Percentiles rank a stretch among this genome's conserved stretches.
These are phyloP conservation scores for Diplodia scrobiculata DNA, from an alignment of 2,329 filamentous ascomycete genomes.

Conservation along the genomic window DNA sequence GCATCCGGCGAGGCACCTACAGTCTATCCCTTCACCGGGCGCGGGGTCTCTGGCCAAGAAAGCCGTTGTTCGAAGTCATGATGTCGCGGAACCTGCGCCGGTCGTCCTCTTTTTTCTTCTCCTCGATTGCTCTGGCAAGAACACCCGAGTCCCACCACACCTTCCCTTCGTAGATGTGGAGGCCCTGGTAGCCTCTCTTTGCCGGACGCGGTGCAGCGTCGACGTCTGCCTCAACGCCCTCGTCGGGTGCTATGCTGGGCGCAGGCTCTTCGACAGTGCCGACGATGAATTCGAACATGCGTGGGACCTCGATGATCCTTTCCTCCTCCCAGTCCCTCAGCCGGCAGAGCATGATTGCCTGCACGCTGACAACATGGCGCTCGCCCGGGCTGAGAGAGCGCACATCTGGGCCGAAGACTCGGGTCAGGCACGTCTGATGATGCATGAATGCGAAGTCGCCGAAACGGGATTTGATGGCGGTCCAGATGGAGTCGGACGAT, in stretches of 20 bases:
- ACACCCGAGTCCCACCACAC: constrained; percentile 27
- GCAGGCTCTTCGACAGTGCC: constrained; percentile 10
- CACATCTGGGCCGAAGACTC: constrained; percentile 6
- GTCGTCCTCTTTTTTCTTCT: constrained; percentile 24
- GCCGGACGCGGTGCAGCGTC: neutral
- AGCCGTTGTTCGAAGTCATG: constrained; percentile 21
- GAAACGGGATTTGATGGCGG: constrained; percentile 8
- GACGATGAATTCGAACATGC: constrained; percentile 23
- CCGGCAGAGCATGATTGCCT: constrained; percentile 23
- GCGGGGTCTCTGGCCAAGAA: constrained; percentile 24
- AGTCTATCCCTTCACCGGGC: too few species aligned
- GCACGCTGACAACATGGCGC: constrained; percentile 14
- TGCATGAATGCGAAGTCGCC: constrained; percentile 21
- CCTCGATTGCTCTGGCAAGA: constrained; percentile 10
- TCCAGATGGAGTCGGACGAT: constrained; percentile 22
- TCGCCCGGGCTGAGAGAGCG: constrained; percentile 3
- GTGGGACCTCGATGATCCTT: constrained; percentile 20
- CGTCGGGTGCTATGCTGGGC: neutral
- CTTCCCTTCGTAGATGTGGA: constrained; percentile 24
- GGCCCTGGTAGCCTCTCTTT: constrained; percentile 25
- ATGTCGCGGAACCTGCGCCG: constrained; percentile 19
- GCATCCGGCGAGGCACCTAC: too few species aligned
- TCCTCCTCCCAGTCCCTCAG: constrained; percentile 27
- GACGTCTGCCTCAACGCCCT: neutral
- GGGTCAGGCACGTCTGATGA: constrained; percentile 19